Conservation (phyloP, 2,329 filamentous ascomycete species). For the Sporothrix humicola region DNA sequence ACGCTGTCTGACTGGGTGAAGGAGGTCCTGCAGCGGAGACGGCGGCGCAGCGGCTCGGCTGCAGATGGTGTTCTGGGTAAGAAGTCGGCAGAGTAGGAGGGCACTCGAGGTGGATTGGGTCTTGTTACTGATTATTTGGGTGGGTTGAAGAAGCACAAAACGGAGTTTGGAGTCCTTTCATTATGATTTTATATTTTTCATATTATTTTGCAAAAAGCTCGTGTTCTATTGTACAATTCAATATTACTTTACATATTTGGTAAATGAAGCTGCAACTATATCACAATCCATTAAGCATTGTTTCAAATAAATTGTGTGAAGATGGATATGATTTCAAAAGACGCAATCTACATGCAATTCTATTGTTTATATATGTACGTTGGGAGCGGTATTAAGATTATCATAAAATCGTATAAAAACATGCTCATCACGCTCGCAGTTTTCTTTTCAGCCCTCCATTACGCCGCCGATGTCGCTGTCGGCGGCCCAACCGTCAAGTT, state of each 20-base stretch:
- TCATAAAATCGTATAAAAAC: constrained; percentile 10
- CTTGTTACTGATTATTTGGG: not conserved
- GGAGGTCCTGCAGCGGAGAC: constrained; percentile 59
- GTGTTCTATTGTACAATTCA: not conserved
- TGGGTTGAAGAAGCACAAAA: not conserved
- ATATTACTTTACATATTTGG: not conserved
- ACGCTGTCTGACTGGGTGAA: constrained; percentile 78
- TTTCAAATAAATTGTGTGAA: not conserved
- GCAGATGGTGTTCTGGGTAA: constrained; percentile 57
- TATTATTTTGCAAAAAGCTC: not conserved
- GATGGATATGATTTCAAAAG: not conserved
- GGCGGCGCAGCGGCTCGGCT: constrained; percentile 48
- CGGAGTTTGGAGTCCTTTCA: constrained; percentile 19
- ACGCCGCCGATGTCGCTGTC: not conserved
- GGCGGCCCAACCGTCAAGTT: constrained; percentile 23
- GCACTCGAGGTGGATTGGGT: not conserved
- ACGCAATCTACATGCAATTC: constrained; percentile 4
- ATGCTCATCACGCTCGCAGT: not conserved
- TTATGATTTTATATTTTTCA: not conserved
- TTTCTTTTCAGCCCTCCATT: not conserved
- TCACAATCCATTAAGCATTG: not conserved
- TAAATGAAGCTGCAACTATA: too few relatives aligned
- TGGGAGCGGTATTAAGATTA: not conserved
- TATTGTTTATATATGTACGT: constrained; percentile 8
- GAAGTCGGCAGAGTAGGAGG: constrained; percentile 46